phyloP scores from a whole-genome alignment of 1,284 basidiomycete species.

The Sanguinoderma infundibulare region DNA sequence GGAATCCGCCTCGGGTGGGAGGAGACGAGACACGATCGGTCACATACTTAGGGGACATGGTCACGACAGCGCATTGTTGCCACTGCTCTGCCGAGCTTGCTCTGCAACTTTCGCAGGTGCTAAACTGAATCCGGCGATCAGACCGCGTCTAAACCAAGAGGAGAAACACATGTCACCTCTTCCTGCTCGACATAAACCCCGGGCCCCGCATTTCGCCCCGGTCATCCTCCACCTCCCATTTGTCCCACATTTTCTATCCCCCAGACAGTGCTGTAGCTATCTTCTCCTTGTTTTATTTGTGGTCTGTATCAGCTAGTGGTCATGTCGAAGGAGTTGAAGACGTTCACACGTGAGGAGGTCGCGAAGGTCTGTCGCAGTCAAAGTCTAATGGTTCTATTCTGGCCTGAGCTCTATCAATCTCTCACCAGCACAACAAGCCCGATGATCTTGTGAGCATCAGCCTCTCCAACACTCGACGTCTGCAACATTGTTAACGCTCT shows the following conservation, averaged over 20 bases:
- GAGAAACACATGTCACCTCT: slow-evolving; percentile 19
- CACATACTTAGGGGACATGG: no score
- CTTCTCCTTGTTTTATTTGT: background rate
- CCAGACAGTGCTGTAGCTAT: no score
- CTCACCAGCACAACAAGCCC: slow-evolving; percentile 61
- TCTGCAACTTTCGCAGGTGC: background rate
- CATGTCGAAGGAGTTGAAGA: slow-evolving; percentile 46
- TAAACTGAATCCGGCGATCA: slow-evolving; percentile 24
- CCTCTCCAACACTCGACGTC: background rate
- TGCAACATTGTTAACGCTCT: background rate
- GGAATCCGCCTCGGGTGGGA: no score
- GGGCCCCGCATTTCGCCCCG: slow-evolving; percentile 13
- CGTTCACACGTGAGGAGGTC: slow-evolving; percentile 58
- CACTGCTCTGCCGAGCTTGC: slow-evolving; percentile 4
- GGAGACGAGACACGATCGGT: no score
- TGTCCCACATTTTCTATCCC: background rate
- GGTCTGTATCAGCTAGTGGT: background rate
- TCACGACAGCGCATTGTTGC: no score
- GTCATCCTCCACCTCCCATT: no score
- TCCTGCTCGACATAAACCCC: slow-evolving; percentile 7
- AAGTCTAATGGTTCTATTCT: background rate
- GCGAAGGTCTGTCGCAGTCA: slow-evolving; percentile 45
- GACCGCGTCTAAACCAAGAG: slow-evolving; percentile 1
- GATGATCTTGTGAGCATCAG: slow-evolving; percentile 53
- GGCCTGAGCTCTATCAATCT: background rate